These are phyloP conservation scores for Trichoderma orchidacearum DNA, from an alignment of 495 filamentous ascomycete species.

Conservation along the genomic window DNA sequence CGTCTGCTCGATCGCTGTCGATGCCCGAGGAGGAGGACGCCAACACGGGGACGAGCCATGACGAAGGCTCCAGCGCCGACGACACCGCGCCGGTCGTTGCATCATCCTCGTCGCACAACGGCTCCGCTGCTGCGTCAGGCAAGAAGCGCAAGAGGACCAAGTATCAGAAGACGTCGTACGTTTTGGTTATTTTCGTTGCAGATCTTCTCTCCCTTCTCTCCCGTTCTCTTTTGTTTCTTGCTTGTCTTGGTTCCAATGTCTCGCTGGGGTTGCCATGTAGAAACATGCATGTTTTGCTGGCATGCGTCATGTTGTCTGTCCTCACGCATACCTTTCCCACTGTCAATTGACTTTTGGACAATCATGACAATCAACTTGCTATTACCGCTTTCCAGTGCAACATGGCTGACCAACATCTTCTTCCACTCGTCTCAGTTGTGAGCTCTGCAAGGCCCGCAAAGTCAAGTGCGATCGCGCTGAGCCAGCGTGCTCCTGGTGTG, in stretches of 20 bases:
- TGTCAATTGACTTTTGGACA: too few species aligned
- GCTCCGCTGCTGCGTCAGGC: neutral
- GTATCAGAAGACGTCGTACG: slow-evolving; percentile 3
- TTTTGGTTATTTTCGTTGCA: neutral
- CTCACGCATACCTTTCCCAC: too few species aligned
- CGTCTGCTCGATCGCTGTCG: neutral
- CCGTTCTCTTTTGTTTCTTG: neutral
- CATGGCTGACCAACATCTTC: neutral
- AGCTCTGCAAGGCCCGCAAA: slow-evolving; percentile 75
- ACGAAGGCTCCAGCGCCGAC: slow-evolving; percentile 1
- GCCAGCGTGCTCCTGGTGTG: slow-evolving; percentile 80
- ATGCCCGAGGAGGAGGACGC: slow-evolving; percentile 2
- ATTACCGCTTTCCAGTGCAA: too few species aligned
- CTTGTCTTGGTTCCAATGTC: too few species aligned
- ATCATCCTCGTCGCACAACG: neutral
- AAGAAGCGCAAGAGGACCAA: slow-evolving; percentile 4
- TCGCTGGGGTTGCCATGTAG: too few species aligned
- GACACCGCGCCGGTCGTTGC: neutral
- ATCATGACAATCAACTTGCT: too few species aligned
- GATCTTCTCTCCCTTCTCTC: too few species aligned
- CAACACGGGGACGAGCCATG: neutral
- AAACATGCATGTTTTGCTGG: too few species aligned
- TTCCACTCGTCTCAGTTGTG: slow-evolving; percentile 37
- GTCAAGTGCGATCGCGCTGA: slow-evolving; percentile 75
- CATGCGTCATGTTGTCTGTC: too few species aligned